Evolutionary conservation across 257 asterid genomes (phyloP), one percentile per base, ranked within the genome.

Genomic region (Solanum chaucha): DNA sequence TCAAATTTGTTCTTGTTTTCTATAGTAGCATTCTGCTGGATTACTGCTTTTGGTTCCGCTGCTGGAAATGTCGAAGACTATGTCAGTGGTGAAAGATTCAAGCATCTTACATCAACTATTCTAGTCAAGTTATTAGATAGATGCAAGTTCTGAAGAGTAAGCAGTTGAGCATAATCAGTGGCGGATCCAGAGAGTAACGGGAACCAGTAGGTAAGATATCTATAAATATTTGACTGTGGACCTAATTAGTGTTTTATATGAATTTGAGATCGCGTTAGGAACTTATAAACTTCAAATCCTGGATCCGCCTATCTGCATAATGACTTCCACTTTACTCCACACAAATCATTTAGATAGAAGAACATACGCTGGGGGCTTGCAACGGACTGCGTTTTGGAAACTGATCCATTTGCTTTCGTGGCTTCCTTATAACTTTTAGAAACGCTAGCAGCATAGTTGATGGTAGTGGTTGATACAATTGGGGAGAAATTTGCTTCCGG

Each of bases 1-100:
- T 90, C 92, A 28, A 88, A 88, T 85, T 83, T 89, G 88, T 55
- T 88, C 64, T 68, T 86, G 72, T 81, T 87, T 82, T 58, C 85
- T 48, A 70, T 75, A 40, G 71, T 58, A 2, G 59, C 83, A 12
- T 75, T 83, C 35, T 61, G 71, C 83, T 90, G 51, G 55, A 5
- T 24, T 24, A 34, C 48, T 68, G 80, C 75, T 68, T 51, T 44
- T 58, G 78, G 67, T 82, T 78, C 90, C 8, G 41, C 90, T 72
- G 86, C 90, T 81, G 86, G 59, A 87, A 38, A 46, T 51, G 24
- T 65, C 5, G 22, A 2, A 34, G 38, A 64, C 2, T 0, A 30
- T 35, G 40, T 86, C 85, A 88, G 82, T 38, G 58, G 28, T 4
- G 19, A 32, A 40, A n/a, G 32, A 48, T 17, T 80, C 73, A 44